These are phyloP conservation scores for Plicaturopsis crispa DNA, from an alignment of 768 basidiomycete genomes.

Conservation along the genomic window DNA sequence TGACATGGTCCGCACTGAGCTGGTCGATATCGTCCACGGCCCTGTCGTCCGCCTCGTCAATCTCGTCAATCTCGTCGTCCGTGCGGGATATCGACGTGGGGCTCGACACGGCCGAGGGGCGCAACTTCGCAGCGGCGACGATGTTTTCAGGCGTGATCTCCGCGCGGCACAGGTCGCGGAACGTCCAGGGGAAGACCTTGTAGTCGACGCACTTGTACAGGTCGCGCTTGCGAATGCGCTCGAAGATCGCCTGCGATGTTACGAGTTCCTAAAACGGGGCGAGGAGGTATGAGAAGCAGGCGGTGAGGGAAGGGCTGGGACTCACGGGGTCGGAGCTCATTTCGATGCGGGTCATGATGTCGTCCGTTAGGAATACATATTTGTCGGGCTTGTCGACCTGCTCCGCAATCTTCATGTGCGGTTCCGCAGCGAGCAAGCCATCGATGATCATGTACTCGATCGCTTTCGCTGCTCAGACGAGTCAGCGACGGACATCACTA, in stretches of 20 bases:
- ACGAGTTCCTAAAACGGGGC: conserved; percentile 42
- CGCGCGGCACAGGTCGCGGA: conserved; percentile 16
- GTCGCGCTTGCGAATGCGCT: conserved; percentile 53
- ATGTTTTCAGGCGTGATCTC: conserved; percentile 28
- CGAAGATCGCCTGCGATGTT: conserved; percentile 50
- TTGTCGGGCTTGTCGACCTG: conserved; percentile 47
- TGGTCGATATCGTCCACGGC: conserved; percentile 34
- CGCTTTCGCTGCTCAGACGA: conserved; percentile 46
- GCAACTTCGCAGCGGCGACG: conserved; percentile 10
- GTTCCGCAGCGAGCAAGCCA: conserved; percentile 63
- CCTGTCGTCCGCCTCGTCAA: conserved; percentile 29
- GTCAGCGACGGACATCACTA: neutral
- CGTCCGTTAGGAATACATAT: conserved; percentile 62
- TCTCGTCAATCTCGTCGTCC: conserved; percentile 20
- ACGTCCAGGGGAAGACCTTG: conserved; percentile 36
- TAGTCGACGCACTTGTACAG: conserved; percentile 67
- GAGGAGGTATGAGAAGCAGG: conserved; percentile 3
- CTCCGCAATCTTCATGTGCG: conserved; percentile 50
- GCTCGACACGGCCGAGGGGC: neutral
- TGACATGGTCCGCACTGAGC: conserved; percentile 42
- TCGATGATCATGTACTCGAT: conserved; percentile 86
- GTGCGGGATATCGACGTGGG: neutral
- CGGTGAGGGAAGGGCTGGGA: neutral
- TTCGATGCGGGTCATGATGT: conserved; percentile 57
- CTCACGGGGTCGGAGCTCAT: conserved; percentile 41